phyloP scores from a whole-genome alignment of 2,329 filamentous ascomycete genomes.

The Phialocephala subalpina region DNA sequence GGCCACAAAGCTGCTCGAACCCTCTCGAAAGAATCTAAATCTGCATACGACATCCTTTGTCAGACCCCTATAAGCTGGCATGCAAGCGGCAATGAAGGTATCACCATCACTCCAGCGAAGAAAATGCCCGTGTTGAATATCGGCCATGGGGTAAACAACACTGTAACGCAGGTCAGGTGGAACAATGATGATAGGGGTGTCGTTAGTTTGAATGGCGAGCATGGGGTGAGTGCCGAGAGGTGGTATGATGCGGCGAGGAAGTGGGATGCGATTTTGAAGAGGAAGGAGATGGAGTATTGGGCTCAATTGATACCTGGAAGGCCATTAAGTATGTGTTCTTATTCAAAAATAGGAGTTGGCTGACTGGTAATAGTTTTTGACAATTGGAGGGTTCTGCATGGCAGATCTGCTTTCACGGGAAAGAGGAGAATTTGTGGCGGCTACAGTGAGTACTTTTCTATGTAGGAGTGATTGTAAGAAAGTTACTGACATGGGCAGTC shows the following conservation, averaged over 20 bases:
- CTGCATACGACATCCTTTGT: constrained; percentile 65
- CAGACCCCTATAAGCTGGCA: constrained; percentile 74
- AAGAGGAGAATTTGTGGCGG: constrained; percentile 88
- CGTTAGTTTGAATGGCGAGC: constrained; percentile 18
- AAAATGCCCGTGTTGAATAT: constrained; percentile 77
- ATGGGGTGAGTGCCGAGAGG: constrained; percentile 31
- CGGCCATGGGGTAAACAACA: constrained; percentile 50
- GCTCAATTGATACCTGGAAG: constrained; percentile 82
- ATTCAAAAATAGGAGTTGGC: background rate
- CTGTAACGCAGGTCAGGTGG: constrained; percentile 80
- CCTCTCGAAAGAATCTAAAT: constrained; percentile 60
- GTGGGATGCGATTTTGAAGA: constrained; percentile 75
- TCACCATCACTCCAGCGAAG: constrained; percentile 77
- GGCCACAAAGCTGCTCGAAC: constrained; percentile 77
- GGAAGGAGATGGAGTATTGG: constrained; percentile 75
- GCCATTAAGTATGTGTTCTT: constrained; percentile 70
- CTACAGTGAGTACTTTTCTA: constrained; percentile 71
- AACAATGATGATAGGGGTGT: constrained; percentile 90
- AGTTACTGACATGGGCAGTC: constrained; percentile 54
- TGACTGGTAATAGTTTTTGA: constrained; percentile 74
- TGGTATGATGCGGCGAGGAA: constrained; percentile 86
- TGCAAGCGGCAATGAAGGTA: constrained; percentile 85
- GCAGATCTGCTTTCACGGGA: constrained; percentile 82
- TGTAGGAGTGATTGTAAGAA: background rate
- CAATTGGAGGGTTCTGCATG: constrained; percentile 95